phyloP scores from a whole-genome alignment of 2,329 filamentous ascomycete species.

The Chaetomiaceae sp. region DNA sequence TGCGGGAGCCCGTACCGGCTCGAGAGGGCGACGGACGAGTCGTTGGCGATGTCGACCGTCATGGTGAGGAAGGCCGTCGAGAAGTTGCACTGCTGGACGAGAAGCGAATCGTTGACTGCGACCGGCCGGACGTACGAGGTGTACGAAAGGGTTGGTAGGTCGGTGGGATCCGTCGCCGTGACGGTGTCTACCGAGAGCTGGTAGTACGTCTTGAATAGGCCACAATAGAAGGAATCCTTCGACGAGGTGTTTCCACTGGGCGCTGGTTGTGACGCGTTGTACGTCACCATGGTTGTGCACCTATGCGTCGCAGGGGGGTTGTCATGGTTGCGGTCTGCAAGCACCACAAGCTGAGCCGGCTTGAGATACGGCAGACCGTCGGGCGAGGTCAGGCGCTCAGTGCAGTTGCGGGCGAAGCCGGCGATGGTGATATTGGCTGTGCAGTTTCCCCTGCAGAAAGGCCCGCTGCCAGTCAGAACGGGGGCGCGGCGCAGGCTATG shows the following conservation, averaged over 20 bases:
- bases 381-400: neutral
- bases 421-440: neutral
- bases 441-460: neutral
- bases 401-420: neutral
- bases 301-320: neutral
- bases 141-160: neutral
- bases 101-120: neutral
- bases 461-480: neutral
- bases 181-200: neutral
- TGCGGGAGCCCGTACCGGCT: neutral
- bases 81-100: neutral
- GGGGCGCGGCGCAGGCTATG: neutral
- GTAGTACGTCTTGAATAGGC: neutral
- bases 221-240: neutral
- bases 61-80: neutral
- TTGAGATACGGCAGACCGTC: neutral
- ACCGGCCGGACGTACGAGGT: neutral
- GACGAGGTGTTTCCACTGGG: no score
- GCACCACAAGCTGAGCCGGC: neutral
- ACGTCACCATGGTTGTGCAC: neutral
- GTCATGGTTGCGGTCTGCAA: neutral
- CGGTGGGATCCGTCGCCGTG: neutral
- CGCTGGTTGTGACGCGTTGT: neutral
- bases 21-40: neutral
- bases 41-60: neutral